Conservation (phyloP, 495 filamentous ascomycete species). For the Parathielavia appendiculata region DNA sequence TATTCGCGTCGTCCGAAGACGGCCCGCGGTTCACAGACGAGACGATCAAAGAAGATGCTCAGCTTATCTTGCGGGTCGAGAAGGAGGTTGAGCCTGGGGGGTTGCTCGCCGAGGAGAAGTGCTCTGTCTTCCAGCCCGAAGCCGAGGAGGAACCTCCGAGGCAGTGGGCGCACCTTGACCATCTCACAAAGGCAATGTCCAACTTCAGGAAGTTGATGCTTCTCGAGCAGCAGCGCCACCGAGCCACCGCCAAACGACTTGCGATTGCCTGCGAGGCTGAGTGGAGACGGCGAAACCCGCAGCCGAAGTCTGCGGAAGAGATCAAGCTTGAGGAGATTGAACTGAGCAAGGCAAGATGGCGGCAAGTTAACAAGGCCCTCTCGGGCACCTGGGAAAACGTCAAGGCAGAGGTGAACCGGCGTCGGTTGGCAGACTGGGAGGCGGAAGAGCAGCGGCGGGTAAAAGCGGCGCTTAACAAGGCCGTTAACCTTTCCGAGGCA, state of each 20-base stretch:
- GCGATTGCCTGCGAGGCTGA: conserved; percentile 56
- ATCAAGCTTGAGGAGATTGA: conserved; percentile 53
- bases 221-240: conserved; percentile 70
- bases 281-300: conserved; percentile 62
- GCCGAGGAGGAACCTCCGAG: conserved; percentile 66
- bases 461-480: conserved; percentile 76
- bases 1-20: conserved; percentile 50
- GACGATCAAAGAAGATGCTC: conserved; percentile 48
- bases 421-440: conserved; percentile 71
- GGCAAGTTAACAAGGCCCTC: conserved; percentile 63
- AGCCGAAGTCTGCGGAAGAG: conserved; percentile 67
- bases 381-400: conserved; percentile 75
- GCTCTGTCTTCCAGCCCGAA: conserved; percentile 72
- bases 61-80: conserved; percentile 55
- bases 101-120: conserved; percentile 62
- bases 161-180: conserved; percentile 80
- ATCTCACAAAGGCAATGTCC: conserved; percentile 73
- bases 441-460: conserved; percentile 76
- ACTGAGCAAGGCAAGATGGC: conserved; percentile 53
- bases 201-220: conserved; percentile 74
- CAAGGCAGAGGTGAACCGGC: conserved; percentile 65
- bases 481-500: conserved; percentile 64
- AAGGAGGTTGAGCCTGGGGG: conserved; percentile 69
- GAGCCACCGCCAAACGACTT: conserved; percentile 57
- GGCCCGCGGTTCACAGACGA: conserved; percentile 48